phyloP scores from a whole-genome alignment of 1,139 yeast species.

The Saccharomyces pastorianus region DNA sequence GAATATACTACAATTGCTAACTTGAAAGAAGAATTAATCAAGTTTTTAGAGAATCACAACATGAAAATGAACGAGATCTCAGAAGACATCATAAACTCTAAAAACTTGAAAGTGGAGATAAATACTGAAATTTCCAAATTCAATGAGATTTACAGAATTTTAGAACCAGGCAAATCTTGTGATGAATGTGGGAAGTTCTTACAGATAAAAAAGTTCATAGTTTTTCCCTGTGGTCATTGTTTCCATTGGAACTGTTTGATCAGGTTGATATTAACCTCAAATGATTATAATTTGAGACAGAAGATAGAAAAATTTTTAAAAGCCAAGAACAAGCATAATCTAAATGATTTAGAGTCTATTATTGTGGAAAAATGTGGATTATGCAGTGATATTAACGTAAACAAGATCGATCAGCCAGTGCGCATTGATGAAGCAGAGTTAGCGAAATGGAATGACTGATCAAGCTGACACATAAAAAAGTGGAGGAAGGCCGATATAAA shows the following conservation, averaged over 20 bases:
- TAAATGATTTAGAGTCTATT: constrained; percentile 44
- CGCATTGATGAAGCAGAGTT: constrained; percentile 18
- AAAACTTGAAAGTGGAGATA: constrained; percentile 54
- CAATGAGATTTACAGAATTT: constrained; percentile 43
- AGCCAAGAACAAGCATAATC: constrained; percentile 26
- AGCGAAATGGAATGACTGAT: constrained; percentile 17
- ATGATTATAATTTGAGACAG: constrained; percentile 61
- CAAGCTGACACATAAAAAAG: background rate
- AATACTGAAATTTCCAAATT: constrained; percentile 49
- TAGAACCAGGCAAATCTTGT: constrained; percentile 85
- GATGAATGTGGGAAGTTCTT: constrained; percentile 59
- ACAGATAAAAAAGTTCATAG: constrained; percentile 63
- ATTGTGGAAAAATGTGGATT: constrained; percentile 64
- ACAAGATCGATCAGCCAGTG: constrained; percentile 55
- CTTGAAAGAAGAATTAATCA: constrained; percentile 74
- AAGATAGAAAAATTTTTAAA: constrained; percentile 50
- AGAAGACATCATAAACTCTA: constrained; percentile 68
- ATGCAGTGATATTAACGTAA: constrained; percentile 72
- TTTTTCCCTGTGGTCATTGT: constrained; percentile 86
- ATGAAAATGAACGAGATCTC: constrained; percentile 54
- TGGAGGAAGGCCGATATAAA: background rate
- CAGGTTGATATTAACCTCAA: constrained; percentile 48
- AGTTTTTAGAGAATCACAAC: constrained; percentile 68
- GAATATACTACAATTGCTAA: constrained; percentile 75
- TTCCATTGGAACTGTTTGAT: constrained; percentile 85